Evolutionary conservation across 2,329 filamentous ascomycete species (phyloP), one percentile per base, ranked within the genome.

Genomic region (Fusarium mexicanum): DNA sequence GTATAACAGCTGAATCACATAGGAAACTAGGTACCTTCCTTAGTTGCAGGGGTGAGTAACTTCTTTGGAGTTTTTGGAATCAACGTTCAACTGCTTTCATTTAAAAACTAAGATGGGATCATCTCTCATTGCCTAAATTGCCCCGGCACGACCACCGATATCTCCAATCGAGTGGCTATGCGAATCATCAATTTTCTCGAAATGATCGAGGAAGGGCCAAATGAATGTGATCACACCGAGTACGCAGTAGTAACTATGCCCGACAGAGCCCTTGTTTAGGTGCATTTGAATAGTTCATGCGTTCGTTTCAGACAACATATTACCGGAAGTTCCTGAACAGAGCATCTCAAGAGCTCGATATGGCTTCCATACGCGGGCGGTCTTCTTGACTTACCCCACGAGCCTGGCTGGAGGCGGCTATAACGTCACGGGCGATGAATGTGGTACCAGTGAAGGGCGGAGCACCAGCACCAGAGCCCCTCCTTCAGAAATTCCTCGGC

Each of bases 401-500:
- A 64, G 63, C 54, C 38, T 66, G 47, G 35, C 48, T 61, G 58
- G 57, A 55, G 35, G 51, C 51, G 67, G 66, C 53, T 60, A 50
- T 48, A 74, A 74, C 73, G 76, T 75, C 67, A 69, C 72, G 65
- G 66, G 62, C 33, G 62, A 55, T 64, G 63, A 47, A 62, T 43
- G 76, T 76, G 71, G 72, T 73, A 60, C 74, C 58, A 50, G 68
- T 43, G 29, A 69, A 73, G 71, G 55, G 66, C 57, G 66, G 71
- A 65, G 69, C 61, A 68, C 65, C 31, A 65, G 69, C 61, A 68
- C 65, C 31, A 69, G 69, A 73, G 71, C 72, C 71, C 72, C 72
- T 67, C 72, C 33, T 35, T 35, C 14, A 35, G 33, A 47, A 20
- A 40, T 20, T 22, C 43, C 51, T 78, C 81, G 80, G 81, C 74